Base-by-base conservation (phyloP, 2,329 filamentous ascomycete species). In the Fusarium redolens region DNA sequence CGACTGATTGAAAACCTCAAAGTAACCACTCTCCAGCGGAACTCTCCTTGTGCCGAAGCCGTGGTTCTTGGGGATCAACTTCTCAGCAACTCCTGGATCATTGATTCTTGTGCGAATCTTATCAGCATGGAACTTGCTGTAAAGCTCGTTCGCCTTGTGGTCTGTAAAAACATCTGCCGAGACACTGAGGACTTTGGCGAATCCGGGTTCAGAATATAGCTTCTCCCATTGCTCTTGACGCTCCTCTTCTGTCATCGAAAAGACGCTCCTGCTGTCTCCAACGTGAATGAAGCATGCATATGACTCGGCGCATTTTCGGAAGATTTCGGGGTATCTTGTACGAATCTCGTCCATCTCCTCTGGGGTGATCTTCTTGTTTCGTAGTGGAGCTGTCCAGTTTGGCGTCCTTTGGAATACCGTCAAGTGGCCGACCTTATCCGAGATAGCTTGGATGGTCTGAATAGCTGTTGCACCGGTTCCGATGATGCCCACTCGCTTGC, bases 201-300 rank as follows among this genome's bases (percentile, higher is more conserved):
- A 67, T 0, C 72, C 71, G 1, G 72, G 65, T 7, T 60, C 22
- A 2, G 37, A 44, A 18, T 75, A 75, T 0, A 75, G 37, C 10
- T 61, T 67, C 9, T 75, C 72, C 68, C 69, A 74, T 1, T 68
- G 51, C 11, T 59, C 52, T 30, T 65, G 31, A 1, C 72, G 65
- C 25, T 75, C 71, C 8, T 70, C 56, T 12, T 72, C 50, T 3
- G 71, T 62, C 28, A 72, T 75, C 17, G 71, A 69, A 33, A 77
- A 77, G 7, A 74, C 58, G 5, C 69, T 69, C 9, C 47, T 61
- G 5, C 38, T 45, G 9, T 78, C 62, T 18, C 60, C 33, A 0
- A 67, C 62, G 5, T 78, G 75, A 5, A 78, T 71, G 40, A 78
- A 78, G 48, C 76, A 73, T 9, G 72, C 61, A 13, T 81, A 66